These are phyloP conservation scores for Lipomyces orientalis DNA, from an alignment of 805 yeast species.

Conservation along the genomic window DNA sequence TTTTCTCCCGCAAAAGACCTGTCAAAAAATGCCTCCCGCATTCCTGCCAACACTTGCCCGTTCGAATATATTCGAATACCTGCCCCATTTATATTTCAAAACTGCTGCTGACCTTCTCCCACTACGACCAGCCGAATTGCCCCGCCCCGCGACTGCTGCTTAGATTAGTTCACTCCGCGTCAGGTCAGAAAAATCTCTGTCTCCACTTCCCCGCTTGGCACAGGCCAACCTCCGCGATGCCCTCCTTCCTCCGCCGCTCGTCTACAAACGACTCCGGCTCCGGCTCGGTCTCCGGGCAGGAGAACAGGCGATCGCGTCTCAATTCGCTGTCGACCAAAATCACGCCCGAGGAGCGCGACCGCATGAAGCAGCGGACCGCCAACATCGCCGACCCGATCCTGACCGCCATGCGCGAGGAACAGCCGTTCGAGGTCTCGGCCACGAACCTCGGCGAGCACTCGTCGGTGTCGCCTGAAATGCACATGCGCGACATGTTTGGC, in stretches of 20 bases:
- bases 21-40: neutral
- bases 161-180: no score
- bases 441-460: constrained; percentile 48
- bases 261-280: constrained; percentile 13
- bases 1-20: neutral
- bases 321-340: constrained; percentile 11
- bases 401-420: constrained; percentile 91
- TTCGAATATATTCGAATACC: neutral
- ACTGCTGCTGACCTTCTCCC: no score
- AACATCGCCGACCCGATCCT: constrained; percentile 73
- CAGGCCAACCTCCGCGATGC: neutral
- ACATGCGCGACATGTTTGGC: constrained; percentile 84
- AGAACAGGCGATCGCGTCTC: constrained; percentile 4
- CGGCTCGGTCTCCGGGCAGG: neutral
- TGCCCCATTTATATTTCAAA: neutral
- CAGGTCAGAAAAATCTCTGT: neutral
- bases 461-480: constrained; percentile 58
- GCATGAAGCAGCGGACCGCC: constrained; percentile 32
- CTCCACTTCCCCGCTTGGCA: neutral
- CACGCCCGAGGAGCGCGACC: constrained; percentile 31
- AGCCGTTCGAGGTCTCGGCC: constrained; percentile 81
- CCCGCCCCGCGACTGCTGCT: no score
- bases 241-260: constrained; percentile 26
- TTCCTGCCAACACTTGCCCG: neutral
- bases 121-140: no score